Percentiles rank a stretch among this genome's conserved stretches.
phyloP scores from a whole-genome alignment of 1,284 basidiomycete genomes.

The Phylloboletellus chloephorus region DNA sequence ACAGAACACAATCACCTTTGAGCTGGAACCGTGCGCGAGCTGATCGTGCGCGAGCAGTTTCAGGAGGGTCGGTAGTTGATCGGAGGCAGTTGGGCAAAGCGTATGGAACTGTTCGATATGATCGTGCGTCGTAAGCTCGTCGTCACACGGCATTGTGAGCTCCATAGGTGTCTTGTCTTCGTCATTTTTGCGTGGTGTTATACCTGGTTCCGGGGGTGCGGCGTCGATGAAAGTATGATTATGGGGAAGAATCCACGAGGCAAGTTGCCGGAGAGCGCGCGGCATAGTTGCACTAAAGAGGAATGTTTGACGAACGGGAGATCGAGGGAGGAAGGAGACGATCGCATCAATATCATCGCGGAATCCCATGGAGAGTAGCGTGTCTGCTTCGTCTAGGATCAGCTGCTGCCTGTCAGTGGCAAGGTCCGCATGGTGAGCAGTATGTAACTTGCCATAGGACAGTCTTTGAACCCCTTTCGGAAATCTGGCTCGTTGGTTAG shows the following conservation, averaged over 20 bases:
- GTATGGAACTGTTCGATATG: constrained; percentile 87
- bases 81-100: constrained; percentile 56
- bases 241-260: constrained; percentile 44
- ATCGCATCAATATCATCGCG: constrained; percentile 84
- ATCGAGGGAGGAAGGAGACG: constrained; percentile 58
- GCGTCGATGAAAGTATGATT: constrained; percentile 66
- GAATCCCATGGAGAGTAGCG: constrained; percentile 95
- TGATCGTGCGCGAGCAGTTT: constrained; percentile 89
- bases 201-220: constrained; percentile 34
- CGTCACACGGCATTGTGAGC: neutral
- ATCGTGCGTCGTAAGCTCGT: constrained; percentile 48
- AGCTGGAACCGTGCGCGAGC: constrained; percentile 61
- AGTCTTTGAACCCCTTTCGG: constrained; percentile 45
- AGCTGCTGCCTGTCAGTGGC: constrained; percentile 46
- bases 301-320: constrained; percentile 79
- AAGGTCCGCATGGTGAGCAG: neutral
- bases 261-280: constrained; percentile 58
- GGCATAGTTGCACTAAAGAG: constrained; percentile 90
- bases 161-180: neutral
- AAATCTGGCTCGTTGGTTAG: constrained; percentile 61
- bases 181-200: constrained; percentile 16
- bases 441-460: constrained; percentile 49
- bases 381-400: constrained; percentile 94
- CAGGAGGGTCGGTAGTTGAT: constrained; percentile 79
- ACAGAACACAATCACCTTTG: constrained; percentile 86